phyloP scores from a whole-genome alignment of 179 eudicot species.

The Gypsophila paniculata region DNA sequence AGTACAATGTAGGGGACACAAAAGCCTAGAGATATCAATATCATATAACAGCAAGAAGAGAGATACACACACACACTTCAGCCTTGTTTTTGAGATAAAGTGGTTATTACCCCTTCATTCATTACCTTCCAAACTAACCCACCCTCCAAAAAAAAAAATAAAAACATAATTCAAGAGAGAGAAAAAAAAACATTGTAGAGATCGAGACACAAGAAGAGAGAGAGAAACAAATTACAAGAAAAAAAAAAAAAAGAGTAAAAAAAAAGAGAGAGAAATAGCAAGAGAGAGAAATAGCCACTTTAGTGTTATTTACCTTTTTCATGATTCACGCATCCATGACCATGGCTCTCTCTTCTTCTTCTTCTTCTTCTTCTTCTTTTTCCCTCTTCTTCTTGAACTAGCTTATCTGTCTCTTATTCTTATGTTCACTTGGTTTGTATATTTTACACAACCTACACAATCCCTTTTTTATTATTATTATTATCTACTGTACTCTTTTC shows the following conservation, averaged over 20 bases:
- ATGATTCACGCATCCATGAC: constrained; percentile 42
- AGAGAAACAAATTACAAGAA: neutral
- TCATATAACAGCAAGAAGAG: neutral
- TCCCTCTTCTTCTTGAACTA: no score
- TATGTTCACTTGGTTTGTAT: no score
- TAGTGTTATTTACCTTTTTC: constrained; percentile 32
- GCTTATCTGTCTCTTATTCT: no score
- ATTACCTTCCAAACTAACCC: no score
- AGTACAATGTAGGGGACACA: constrained; percentile 26
- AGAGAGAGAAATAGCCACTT: neutral
- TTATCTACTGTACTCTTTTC: no score
- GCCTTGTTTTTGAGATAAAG: no score
- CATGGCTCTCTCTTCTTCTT: constrained; percentile 13
- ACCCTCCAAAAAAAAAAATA: no score
- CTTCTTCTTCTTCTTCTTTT: no score
- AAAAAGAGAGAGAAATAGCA: constrained; percentile 10
- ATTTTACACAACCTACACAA: no score
- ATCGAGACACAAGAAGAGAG: constrained; percentile 14
- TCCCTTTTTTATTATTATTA: no score
- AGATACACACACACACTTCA: no score
- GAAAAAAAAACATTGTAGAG: neutral
- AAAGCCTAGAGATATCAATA: constrained; percentile 17
- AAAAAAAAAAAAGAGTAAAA: neutral
- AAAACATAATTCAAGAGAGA: neutral
- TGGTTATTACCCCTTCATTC: constrained; percentile 21